Conservation (phyloP, 805 yeast species). For the Saccharomyces eubayanus region DNA sequence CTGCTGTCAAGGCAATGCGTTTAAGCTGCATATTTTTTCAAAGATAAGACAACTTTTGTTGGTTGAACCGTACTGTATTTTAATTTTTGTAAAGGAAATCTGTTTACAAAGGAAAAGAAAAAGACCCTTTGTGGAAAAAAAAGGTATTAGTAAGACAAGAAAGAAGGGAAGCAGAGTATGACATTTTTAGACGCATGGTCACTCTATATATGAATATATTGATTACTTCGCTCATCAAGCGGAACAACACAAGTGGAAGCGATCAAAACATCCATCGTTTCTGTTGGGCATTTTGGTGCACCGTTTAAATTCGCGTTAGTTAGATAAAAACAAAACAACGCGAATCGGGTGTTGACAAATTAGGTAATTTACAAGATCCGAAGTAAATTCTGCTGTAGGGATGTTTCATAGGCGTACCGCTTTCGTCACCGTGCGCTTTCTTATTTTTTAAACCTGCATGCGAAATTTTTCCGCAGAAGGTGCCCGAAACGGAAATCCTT, state of each 20-base stretch:
- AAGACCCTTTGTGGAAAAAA: not conserved
- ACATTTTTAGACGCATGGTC: not conserved
- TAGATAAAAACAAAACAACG: not conserved
- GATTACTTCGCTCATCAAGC: not conserved
- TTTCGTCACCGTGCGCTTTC: not conserved
- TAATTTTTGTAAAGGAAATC: not conserved
- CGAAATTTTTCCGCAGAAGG: not conserved
- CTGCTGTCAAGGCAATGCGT: conserved; percentile 24
- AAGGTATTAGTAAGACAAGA: not conserved
- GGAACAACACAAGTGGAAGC: not conserved
- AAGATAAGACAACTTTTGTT: not conserved
- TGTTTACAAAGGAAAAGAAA: not conserved
- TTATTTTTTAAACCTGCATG: too few relatives aligned
- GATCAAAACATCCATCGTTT: not conserved
- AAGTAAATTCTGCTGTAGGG: not conserved
- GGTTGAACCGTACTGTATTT: not conserved
- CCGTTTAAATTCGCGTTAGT: not conserved
- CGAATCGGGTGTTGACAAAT: not conserved
- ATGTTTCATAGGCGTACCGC: not conserved
- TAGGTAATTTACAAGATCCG: not conserved
- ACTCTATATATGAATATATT: not conserved
- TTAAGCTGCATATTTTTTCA: conserved; percentile 14
- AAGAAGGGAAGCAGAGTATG: not conserved
- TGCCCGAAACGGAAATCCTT: not conserved
- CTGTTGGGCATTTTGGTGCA: not conserved